phyloP scores from a whole-genome alignment of 2,329 filamentous ascomycete genomes.

The Fusarium sp. region DNA sequence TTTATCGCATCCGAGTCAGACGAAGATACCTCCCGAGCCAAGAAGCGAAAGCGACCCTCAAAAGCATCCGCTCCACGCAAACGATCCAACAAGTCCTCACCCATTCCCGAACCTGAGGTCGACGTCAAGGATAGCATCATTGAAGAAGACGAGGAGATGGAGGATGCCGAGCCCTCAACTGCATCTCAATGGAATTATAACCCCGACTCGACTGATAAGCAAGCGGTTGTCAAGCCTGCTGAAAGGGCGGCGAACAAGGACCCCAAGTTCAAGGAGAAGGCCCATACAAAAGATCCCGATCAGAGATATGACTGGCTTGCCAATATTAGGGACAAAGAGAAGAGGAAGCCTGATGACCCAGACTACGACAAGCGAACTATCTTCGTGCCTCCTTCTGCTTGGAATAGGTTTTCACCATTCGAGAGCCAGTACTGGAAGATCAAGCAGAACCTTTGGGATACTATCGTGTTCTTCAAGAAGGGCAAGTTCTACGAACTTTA shows the following conservation, averaged over 20 bases:
- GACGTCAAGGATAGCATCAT: conserved; percentile 57
- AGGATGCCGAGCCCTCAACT: conserved; percentile 73
- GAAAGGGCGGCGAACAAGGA: conserved; percentile 43
- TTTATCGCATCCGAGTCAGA: conserved; percentile 91
- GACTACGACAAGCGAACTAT: conserved; percentile 93
- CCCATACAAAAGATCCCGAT: conserved; percentile 83
- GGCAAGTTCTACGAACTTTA: conserved; percentile 99
- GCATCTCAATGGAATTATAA: conserved; percentile 83
- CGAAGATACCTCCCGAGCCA: conserved; percentile 65
- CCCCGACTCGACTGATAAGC: conserved; percentile 57
- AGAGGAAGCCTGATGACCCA: conserved; percentile 79
- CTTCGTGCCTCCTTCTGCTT: conserved; percentile 86
- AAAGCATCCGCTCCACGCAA: conserved; percentile 69
- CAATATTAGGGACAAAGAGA: conserved; percentile 84
- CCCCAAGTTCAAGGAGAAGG: conserved; percentile 69
- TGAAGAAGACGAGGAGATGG: conserved; percentile 65
- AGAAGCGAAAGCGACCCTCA: conserved; percentile 79
- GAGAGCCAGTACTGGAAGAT: conserved; percentile 99
- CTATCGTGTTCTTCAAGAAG: conserved; percentile 99
- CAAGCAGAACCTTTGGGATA: conserved; percentile 97
- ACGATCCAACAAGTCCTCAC: conserved; percentile 65
- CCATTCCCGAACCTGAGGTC: conserved; percentile 24
- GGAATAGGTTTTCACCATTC: conserved; percentile 87
- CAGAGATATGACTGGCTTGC: conserved; percentile 92
- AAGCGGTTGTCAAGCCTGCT: conserved; percentile 50